phyloP scores from a whole-genome alignment of 192 early-diverging fungal genomes.

The Phycomyces blakesleeanus region DNA sequence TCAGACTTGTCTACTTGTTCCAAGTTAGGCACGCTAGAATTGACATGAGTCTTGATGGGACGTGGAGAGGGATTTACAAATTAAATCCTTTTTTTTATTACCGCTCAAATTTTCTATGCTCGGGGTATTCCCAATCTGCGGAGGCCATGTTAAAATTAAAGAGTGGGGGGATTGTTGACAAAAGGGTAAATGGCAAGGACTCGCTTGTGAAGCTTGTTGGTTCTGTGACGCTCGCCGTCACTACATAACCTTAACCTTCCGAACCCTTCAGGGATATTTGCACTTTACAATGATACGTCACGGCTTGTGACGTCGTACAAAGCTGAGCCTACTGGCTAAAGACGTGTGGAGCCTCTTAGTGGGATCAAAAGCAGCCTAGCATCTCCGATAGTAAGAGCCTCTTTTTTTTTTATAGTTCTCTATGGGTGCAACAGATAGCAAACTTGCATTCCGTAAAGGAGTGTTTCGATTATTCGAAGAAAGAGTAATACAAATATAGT shows the following conservation, averaged over 20 bases:
- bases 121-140: conserved; percentile 39
- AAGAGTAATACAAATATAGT: conserved; percentile 43
- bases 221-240: too few relatives aligned
- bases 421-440: conserved; percentile 87
- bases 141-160: conserved; percentile 19
- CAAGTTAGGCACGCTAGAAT: conserved; percentile 31
- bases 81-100: conserved; percentile 6
- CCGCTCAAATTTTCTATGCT: conserved; percentile 39
- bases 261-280: too few relatives aligned
- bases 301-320: too few relatives aligned
- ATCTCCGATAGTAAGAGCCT: neutral
- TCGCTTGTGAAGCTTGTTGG: too few relatives aligned
- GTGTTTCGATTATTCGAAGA: conserved; percentile 83
- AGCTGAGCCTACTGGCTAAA: too few relatives aligned
- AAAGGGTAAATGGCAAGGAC: too few relatives aligned
- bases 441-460: conserved; percentile 81
- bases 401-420: conserved; percentile 3
- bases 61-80: neutral
- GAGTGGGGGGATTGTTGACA: neutral
- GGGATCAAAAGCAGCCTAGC: too few relatives aligned
- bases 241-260: too few relatives aligned
- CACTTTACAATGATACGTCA: too few relatives aligned
- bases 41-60: neutral
- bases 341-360: too few relatives aligned
- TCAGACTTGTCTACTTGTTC: conserved; percentile 37